phyloP scores from a whole-genome alignment of 768 basidiomycete genomes.

The Amanita subjunquillea region DNA sequence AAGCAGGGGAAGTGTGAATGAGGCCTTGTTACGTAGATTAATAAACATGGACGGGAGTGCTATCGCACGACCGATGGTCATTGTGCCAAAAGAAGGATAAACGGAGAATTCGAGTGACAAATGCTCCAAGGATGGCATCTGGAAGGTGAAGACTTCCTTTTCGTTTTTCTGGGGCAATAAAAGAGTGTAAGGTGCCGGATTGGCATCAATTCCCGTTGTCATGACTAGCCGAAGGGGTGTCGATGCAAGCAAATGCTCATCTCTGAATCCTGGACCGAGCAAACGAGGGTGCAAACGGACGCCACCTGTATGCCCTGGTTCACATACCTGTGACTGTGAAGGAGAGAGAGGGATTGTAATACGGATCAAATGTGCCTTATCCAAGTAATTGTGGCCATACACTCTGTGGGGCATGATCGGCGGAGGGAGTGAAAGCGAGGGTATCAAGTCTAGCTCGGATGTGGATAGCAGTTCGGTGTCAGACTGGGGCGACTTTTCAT shows the following conservation, averaged over 20 bases:
- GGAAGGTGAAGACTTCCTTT: conserved; percentile 75
- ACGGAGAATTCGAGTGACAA: conserved; percentile 87
- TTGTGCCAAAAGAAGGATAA: conserved; percentile 96
- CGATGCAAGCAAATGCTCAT: conserved; percentile 57
- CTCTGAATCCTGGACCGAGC: conserved; percentile 56
- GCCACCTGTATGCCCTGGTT: conserved; percentile 38
- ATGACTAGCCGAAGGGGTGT: conserved; percentile 92
- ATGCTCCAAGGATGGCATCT: conserved; percentile 61
- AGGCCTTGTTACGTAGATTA: conserved; percentile 41
- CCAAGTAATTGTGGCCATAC: conserved; percentile 94
- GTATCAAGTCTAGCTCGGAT: conserved; percentile 84
- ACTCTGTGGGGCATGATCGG: conserved; percentile 97
- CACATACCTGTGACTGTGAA: not conserved
- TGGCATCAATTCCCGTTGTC: conserved; percentile 76
- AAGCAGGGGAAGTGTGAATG: conserved; percentile 67
- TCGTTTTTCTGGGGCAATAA: conserved; percentile 72
- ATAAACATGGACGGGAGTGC: conserved; percentile 69
- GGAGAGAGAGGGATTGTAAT: conserved; percentile 43
- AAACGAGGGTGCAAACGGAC: conserved; percentile 69
- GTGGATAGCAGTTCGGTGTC: conserved; percentile 30
- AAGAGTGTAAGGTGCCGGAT: conserved; percentile 84
- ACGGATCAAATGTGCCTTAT: conserved; percentile 77
- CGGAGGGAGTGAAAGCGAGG: conserved; percentile 89
- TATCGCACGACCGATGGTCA: conserved; percentile 89
- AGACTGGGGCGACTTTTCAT: conserved; percentile 27